Conservation (phyloP, 371 early-diverging fungal species). For the Rhizomucor pusillus region DNA sequence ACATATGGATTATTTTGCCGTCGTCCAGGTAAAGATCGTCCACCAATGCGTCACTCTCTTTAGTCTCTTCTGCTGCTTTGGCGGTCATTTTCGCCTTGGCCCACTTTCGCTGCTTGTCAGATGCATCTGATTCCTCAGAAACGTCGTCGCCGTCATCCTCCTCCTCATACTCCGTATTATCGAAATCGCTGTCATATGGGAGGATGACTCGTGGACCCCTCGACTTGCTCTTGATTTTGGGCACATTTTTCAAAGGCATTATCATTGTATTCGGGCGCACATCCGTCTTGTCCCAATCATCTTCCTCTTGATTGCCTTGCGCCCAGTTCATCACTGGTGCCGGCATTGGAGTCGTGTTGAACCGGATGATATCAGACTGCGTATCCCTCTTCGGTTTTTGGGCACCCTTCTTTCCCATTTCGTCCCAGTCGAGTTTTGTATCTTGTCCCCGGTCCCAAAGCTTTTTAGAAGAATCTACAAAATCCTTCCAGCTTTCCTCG, state of each 20-base stretch:
- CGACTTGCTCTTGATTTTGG: slow-evolving; percentile 15
- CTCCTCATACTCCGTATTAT: slow-evolving; percentile 8
- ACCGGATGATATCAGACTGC: slow-evolving; percentile 1
- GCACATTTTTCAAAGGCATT: slow-evolving; percentile 26
- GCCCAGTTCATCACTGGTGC: not conserved
- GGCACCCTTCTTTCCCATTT: slow-evolving; percentile 1
- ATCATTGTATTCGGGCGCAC: slow-evolving; percentile 29
- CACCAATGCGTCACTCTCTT: not conserved
- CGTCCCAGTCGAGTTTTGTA: slow-evolving; percentile 9
- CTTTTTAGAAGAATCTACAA: slow-evolving; percentile 12
- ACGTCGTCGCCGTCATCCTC: slow-evolving; percentile 5
- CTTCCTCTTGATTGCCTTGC: not conserved
- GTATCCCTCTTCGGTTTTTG: not conserved
- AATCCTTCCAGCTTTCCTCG: slow-evolving; percentile 20
- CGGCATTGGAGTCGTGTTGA: slow-evolving; percentile 5
- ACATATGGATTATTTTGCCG: not conserved
- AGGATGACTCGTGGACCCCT: slow-evolving; percentile 23
- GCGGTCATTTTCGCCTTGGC: not conserved
- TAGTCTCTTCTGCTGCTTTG: not conserved
- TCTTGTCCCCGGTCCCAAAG: slow-evolving; percentile 24
- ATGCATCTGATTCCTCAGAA: not conserved
- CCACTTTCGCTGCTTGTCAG: not conserved
- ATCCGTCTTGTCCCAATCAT: slow-evolving; percentile 22
- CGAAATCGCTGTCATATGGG: slow-evolving; percentile 9
- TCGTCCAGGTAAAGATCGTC: not conserved